Conservation (phyloP, 768 basidiomycete species). For the Ramaria sp. region DNA sequence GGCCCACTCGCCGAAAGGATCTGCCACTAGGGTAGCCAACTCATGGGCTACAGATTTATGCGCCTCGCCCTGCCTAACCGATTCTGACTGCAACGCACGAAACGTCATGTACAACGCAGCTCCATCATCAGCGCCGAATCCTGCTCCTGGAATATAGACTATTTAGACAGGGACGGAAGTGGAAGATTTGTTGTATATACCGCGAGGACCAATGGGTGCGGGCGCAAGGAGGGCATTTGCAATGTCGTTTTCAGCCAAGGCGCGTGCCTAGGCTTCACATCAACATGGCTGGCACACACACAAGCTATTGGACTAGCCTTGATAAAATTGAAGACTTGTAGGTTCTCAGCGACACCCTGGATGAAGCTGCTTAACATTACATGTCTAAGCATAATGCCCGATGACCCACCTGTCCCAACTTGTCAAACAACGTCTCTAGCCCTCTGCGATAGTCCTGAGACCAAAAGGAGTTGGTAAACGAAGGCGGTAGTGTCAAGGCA, state of each 20-base stretch:
- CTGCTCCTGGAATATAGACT: conserved; percentile 32
- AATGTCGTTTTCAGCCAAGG: conserved; percentile 54
- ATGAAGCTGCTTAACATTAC: not conserved
- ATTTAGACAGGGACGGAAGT: conserved; percentile 9
- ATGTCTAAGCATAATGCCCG: not conserved
- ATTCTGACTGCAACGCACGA: conserved; percentile 69
- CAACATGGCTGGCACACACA: not conserved
- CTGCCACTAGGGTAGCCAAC: conserved; percentile 61
- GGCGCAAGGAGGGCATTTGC: conserved; percentile 49
- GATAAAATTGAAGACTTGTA: conserved; percentile 75
- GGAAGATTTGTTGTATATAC: conserved; percentile 23
- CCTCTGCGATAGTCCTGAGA: conserved; percentile 82
- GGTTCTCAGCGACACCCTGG: conserved; percentile 75
- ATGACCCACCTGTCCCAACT: conserved; percentile 62
- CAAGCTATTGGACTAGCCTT: conserved; percentile 36
- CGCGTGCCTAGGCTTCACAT: conserved; percentile 46
- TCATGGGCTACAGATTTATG: conserved; percentile 68
- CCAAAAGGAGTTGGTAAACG: conserved; percentile 93
- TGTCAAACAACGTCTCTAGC: conserved; percentile 63
- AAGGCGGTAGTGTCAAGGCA: conserved; percentile 78
- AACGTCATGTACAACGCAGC: conserved; percentile 75
- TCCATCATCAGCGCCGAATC: conserved; percentile 74
- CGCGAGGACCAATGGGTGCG: conserved; percentile 35
- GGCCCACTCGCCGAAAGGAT: conserved; percentile 78
- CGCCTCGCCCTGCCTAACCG: conserved; percentile 56